Base-by-base conservation (phyloP, 805 yeast genomes). In the Yamadazyma laniorum region DNA sequence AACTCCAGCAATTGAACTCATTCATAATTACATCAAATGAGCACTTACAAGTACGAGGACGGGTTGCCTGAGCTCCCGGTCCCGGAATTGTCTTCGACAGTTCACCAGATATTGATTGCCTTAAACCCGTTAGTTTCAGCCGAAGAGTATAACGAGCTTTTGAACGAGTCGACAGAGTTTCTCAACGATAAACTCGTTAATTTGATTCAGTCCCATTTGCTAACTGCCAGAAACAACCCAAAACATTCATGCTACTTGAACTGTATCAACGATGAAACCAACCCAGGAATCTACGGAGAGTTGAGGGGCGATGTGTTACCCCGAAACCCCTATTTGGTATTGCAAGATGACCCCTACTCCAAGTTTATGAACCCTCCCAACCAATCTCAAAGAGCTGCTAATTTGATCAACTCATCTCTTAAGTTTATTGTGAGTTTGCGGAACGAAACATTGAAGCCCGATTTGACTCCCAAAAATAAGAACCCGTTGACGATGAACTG, bases 291-390 rank as follows among this genome's bases (percentile, higher is more conserved):
- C 25, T 79, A 79, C 49, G 82, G 83, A 13, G 83, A 78, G 39
- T 62, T 79, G 19, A 67, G 80, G 34, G 84, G 85, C 15, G 83
- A 80, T 45, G 75, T 81, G 1, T 62, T 85, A 29, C 95, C 95
- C 4, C 66, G 91, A 44, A 85, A 84, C 54, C 95, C 95, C 1
- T 84, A 82, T 51, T 69, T 85, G 47, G 75, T 85, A 8, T 58
- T 85, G 13, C 88, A 83, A 46, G 83, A 83, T 52, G 95, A 85
- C 47, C 90, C 91, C 1, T 69, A 78, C 44, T 70, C 77, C 13
- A 61, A 61, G 51, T 67, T 73, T 13, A 55, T 68, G 39, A 74
- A 73, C 42, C 81, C 81, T 4, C 85, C 87, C 12, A 66, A 75
- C 35, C 95, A 85, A 60, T 65, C 77, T 8, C 82, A 79, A 44